Evolutionary conservation across 2,329 filamentous ascomycete genomes (phyloP).

Genomic region (Pseudogymnoascus sp.): DNA sequence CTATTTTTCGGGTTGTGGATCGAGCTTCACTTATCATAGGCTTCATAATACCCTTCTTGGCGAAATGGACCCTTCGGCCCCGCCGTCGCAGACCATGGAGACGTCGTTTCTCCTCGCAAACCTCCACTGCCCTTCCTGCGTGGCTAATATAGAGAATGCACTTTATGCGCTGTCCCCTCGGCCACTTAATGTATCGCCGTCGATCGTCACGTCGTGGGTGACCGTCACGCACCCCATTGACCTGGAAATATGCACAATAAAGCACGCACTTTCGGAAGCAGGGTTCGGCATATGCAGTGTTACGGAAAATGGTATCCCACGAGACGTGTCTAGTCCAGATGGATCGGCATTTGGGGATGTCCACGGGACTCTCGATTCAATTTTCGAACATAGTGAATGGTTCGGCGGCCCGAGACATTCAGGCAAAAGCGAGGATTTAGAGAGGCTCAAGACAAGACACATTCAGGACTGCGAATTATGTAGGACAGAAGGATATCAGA

Average conservation of each 20-base stretch:
- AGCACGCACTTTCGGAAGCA: conserved; percentile 42
- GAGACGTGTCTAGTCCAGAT: neutral
- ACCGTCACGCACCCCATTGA: conserved; percentile 47
- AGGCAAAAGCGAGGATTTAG: neutral
- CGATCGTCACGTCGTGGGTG: conserved; percentile 63
- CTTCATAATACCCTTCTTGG: neutral
- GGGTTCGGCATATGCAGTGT: conserved; percentile 48
- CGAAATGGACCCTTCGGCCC: neutral
- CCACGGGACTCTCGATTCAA: conserved; percentile 5
- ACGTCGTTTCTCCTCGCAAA: conserved; percentile 56
- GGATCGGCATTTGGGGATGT: conserved; percentile 6
- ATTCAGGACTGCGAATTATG: neutral
- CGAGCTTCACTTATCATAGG: neutral
- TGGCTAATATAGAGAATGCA: conserved; percentile 54
- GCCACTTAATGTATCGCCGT: conserved; percentile 54
- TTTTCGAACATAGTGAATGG: conserved; percentile 1
- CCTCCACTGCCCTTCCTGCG: conserved; percentile 70
- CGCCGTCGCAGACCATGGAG: conserved; percentile 27
- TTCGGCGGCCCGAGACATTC: conserved; percentile 8
- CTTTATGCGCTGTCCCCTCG: conserved; percentile 41
- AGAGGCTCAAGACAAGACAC: conserved; percentile 4
- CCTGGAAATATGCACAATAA: conserved; percentile 35
- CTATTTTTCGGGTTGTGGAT: neutral
- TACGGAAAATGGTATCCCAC: conserved; percentile 9
- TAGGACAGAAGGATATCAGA: conserved; percentile 3